Evolutionary conservation across 305 asterid genomes (phyloP).

Genomic region (Fraxinus xanthoxyloides): DNA sequence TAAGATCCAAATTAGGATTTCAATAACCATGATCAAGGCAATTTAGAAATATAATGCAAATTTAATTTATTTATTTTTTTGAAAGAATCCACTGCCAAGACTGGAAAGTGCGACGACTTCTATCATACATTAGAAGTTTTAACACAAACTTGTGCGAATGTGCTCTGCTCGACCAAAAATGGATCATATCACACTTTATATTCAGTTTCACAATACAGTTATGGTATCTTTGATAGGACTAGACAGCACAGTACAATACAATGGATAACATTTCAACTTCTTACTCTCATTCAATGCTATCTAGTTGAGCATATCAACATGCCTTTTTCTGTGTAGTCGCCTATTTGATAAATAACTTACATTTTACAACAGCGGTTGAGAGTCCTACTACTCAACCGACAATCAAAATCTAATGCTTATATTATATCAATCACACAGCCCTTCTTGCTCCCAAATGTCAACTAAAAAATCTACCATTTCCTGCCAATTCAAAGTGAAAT

Average conservation of each 20-base stretch:
- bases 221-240: not conserved
- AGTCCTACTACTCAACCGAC: not conserved
- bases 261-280: not conserved
- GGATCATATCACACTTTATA: not conserved
- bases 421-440: conserved; percentile 51
- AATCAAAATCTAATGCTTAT: not conserved
- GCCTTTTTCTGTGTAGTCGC: not conserved
- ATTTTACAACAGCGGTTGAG: not conserved
- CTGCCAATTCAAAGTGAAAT: conserved; percentile 35
- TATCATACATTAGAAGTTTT: not conserved
- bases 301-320: not conserved
- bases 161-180: conserved; percentile 4
- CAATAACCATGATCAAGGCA: not conserved
- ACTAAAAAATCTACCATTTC: conserved; percentile 69
- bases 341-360: not conserved
- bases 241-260: not conserved
- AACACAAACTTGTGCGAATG: conserved; percentile 4
- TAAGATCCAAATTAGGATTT: not conserved
- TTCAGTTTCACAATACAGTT: not conserved
- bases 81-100: not conserved
- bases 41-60: no score
- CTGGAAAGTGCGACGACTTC: not conserved
- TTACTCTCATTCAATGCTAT: not conserved
- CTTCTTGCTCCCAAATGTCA: conserved; percentile 69
- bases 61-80: no score